Conservation (phyloP, 1,284 basidiomycete genomes). For the Apiotrichum brassicae region DNA sequence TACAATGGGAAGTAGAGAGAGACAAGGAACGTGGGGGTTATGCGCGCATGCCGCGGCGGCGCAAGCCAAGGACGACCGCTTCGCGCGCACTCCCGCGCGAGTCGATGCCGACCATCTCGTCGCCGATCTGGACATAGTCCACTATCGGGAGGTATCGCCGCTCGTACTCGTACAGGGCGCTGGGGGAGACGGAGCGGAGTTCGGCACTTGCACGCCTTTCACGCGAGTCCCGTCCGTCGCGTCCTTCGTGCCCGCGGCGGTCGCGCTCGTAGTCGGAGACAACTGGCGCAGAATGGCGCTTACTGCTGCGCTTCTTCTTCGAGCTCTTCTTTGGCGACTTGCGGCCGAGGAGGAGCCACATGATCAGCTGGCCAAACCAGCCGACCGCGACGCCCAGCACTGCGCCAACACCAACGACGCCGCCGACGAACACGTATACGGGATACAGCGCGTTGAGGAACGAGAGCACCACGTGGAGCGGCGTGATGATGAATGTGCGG, state of each 20-base stretch:
- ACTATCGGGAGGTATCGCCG: slow-evolving; percentile 16
- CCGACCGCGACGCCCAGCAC: slow-evolving; percentile 33
- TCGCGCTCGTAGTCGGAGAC: background rate
- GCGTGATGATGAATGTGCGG: slow-evolving; percentile 30
- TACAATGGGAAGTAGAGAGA: too few species aligned
- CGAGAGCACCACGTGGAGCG: slow-evolving; percentile 18
- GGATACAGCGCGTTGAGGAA: slow-evolving; percentile 35
- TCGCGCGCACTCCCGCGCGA: slow-evolving; percentile 15
- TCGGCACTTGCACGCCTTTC: background rate
- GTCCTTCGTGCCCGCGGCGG: background rate
- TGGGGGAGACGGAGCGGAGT: too few species aligned
- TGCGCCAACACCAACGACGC: slow-evolving; percentile 32
- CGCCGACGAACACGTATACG: slow-evolving; percentile 37
- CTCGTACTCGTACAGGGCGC: slow-evolving; percentile 6
- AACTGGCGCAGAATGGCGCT: background rate
- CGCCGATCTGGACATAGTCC: slow-evolving; percentile 11
- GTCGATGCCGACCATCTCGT: slow-evolving; percentile 1
- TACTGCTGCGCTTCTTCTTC: background rate
- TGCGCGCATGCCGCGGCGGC: slow-evolving; percentile 12
- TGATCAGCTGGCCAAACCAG: slow-evolving; percentile 26
- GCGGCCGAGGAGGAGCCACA: slow-evolving; percentile 16
- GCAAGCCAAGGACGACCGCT: slow-evolving; percentile 23
- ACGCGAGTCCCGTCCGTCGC: too few species aligned
- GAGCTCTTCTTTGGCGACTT: background rate
- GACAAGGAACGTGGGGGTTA: background rate